Conservation (phyloP, 164 flowering plant species). For the Kalanchoe fedtschenkoi region DNA sequence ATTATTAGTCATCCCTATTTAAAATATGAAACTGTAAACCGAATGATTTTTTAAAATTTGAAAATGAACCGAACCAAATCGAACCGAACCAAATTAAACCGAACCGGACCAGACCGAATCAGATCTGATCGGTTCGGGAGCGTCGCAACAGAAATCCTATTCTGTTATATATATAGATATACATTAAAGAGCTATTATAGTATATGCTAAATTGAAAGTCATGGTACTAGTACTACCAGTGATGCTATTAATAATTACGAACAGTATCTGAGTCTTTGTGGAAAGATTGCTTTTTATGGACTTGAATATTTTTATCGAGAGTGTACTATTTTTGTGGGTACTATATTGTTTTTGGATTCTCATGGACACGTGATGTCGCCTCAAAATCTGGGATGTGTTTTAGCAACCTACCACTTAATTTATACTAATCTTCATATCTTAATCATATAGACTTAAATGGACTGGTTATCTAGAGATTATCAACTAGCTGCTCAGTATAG, state of each 20-base stretch:
- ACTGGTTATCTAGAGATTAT: not conserved
- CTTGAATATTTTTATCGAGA: not conserved
- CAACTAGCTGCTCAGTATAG: not conserved
- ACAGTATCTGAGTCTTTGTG: not conserved
- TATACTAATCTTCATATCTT: not conserved
- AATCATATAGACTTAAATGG: no score
- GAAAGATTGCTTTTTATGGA: constrained; percentile 1
- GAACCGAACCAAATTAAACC: no score
- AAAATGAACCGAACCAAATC: no score
- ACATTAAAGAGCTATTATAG: no score
- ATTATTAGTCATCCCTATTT: no score
- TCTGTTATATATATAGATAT: no score
- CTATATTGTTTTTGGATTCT: constrained; percentile 2
- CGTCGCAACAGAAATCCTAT: no score
- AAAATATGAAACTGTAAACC: no score
- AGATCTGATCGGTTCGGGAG: no score
- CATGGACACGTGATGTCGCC: constrained; percentile 6
- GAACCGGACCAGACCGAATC: no score
- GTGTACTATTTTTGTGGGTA: not conserved
- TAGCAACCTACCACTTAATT: not conserved
- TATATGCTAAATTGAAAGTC: no score
- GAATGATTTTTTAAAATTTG: no score
- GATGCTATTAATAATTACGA: not conserved
- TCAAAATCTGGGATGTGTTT: constrained; percentile 4
- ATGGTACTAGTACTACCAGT: not conserved